These are phyloP conservation scores for Cyclostephanos tholiformis DNA, from an alignment of 108 stramenopile genomes.

Conservation along the genomic window DNA sequence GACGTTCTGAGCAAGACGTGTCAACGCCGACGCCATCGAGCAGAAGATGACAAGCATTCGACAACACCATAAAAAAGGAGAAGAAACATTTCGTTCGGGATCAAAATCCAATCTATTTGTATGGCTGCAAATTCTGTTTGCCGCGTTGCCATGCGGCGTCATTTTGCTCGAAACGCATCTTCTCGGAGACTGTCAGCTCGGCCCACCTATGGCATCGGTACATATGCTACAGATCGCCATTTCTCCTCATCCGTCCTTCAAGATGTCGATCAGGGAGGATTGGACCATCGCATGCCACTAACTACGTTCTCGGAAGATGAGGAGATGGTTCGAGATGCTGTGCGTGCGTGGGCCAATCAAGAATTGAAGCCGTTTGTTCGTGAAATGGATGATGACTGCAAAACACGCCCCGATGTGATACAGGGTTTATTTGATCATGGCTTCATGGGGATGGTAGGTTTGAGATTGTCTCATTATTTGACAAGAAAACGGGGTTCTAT, in stretches of 20 bases:
- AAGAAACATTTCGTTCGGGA: not conserved
- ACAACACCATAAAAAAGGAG: not conserved
- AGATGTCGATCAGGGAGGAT: not conserved
- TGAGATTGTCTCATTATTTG: not conserved
- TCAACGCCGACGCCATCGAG: too few species aligned
- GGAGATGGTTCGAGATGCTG: conserved; percentile 64
- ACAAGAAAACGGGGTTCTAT: not conserved
- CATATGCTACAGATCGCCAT: not conserved
- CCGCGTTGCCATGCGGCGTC: not conserved
- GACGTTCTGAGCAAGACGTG: too few species aligned
- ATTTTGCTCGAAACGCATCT: not conserved
- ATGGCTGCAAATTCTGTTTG: conserved; percentile 8
- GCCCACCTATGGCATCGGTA: not conserved
- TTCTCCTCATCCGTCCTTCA: conserved; percentile 6
- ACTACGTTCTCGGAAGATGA: conserved; percentile 87
- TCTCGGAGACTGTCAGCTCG: not conserved
- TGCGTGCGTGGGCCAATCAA: conserved; percentile 65
- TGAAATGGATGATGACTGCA: conserved; percentile 84
- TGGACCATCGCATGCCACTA: conserved; percentile 48
- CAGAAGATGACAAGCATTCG: too few species aligned
- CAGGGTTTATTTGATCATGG: conserved; percentile 84
- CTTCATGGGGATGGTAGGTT: conserved; percentile 85
- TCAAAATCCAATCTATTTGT: not conserved
- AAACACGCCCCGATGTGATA: conserved; percentile 72
- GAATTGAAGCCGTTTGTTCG: conserved; percentile 81